Evolutionary conservation across 176 grass and related monocot genomes (phyloP).

Genomic region (Lolium perenne): DNA sequence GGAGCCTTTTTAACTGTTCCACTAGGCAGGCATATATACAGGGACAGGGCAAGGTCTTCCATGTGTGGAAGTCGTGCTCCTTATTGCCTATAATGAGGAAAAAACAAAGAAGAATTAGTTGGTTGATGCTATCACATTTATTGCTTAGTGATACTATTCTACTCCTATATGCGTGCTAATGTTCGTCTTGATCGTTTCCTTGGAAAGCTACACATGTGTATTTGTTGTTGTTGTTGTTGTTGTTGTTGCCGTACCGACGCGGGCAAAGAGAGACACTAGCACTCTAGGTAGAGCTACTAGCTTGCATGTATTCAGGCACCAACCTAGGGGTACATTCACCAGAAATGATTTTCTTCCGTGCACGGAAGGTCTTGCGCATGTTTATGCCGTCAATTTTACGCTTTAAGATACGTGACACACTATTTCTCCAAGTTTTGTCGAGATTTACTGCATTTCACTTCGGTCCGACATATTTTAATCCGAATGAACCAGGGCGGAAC

Average conservation of each 20-base stretch:
- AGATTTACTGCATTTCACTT: too few relatives aligned
- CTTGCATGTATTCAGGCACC: too few relatives aligned
- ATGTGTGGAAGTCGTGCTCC: background rate
- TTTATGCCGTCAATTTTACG: too few relatives aligned
- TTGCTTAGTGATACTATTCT: background rate
- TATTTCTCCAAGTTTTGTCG: too few relatives aligned
- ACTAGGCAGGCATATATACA: background rate
- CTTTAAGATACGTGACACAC: too few relatives aligned
- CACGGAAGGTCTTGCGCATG: too few relatives aligned
- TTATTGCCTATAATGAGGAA: background rate
- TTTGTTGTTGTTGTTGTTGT: too few relatives aligned
- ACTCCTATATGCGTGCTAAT: background rate
- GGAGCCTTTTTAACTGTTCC: background rate
- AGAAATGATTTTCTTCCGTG: too few relatives aligned
- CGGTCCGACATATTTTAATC: too few relatives aligned
- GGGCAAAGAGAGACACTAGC: background rate
- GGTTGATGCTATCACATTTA: background rate
- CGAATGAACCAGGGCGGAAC: too few relatives aligned
- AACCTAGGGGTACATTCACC: too few relatives aligned
- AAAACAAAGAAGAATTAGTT: background rate
- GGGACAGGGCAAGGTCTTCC: slow-evolving; percentile 1
- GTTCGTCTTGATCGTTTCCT: background rate
- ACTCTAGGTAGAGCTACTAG: too few relatives aligned
- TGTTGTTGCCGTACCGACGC: background rate
- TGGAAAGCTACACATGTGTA: background rate